phyloP scores from a whole-genome alignment of 805 yeast species.

The Kazachstania kunashirensis region DNA sequence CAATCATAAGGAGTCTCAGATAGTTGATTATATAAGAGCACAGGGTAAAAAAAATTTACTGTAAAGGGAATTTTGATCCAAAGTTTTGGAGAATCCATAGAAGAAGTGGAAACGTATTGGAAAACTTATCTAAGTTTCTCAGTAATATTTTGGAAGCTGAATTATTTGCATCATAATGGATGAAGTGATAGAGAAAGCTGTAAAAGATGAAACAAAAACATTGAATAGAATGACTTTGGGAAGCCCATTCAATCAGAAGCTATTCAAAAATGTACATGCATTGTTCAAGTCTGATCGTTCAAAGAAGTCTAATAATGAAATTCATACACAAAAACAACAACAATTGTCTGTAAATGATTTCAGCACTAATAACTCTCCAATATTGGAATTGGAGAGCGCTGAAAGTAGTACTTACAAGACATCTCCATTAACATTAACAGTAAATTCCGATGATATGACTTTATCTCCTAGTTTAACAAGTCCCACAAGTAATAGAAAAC shows the following conservation, averaged over 20 bases:
- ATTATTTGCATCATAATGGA: slow-evolving; percentile 1
- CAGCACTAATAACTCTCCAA: too few relatives aligned
- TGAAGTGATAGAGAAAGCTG: background rate
- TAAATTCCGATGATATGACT: slow-evolving; percentile 4
- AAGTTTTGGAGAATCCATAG: too few relatives aligned
- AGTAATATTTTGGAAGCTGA: too few relatives aligned
- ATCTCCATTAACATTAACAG: background rate
- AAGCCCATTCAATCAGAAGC: slow-evolving; percentile 13
- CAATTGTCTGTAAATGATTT: too few relatives aligned
- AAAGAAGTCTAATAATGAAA: too few relatives aligned
- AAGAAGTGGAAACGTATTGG: too few relatives aligned
- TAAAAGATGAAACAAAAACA: slow-evolving; percentile 3
- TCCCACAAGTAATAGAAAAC: background rate
- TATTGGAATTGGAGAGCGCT: background rate
- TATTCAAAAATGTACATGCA: slow-evolving; percentile 19
- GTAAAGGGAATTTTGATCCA: too few relatives aligned
- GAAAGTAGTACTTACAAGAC: background rate
- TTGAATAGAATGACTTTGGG: slow-evolving; percentile 13
- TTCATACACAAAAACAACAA: too few relatives aligned
- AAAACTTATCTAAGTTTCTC: too few relatives aligned
- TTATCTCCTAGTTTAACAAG: slow-evolving; percentile 10
- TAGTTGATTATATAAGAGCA: too few relatives aligned
- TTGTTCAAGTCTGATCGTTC: slow-evolving; percentile 10
- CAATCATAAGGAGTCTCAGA: too few relatives aligned
- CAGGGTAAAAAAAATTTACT: too few relatives aligned